Evolutionary conservation across 2,329 filamentous ascomycete species (phyloP).

Genomic region (Neofusicoccum parvum): DNA sequence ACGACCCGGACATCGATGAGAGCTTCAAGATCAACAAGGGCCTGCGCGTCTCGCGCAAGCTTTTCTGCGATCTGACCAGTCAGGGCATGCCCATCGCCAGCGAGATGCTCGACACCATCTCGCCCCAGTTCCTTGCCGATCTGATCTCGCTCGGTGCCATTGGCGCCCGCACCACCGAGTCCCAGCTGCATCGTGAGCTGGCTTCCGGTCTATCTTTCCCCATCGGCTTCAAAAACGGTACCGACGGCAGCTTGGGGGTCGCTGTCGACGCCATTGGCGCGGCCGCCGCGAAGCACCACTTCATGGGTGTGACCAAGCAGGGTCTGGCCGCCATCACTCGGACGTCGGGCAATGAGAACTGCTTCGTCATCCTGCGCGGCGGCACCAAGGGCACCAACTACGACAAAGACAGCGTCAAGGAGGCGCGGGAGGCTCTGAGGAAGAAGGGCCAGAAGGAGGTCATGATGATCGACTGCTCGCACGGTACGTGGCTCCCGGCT

Average conservation of each 20-base stretch:
- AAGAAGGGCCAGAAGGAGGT: constrained; percentile 85
- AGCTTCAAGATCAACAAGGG: constrained; percentile 99
- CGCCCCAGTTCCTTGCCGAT: constrained; percentile 95
- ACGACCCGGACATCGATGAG: constrained; percentile 96
- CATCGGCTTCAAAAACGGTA: constrained; percentile 99
- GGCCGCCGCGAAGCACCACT: constrained; percentile 85
- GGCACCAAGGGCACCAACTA: constrained; percentile 93
- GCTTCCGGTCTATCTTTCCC: constrained; percentile 95
- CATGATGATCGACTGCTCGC: constrained; percentile 98
- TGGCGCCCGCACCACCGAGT: constrained; percentile 93
- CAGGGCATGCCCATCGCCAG: constrained; percentile 91
- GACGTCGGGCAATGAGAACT: constrained; percentile 92
- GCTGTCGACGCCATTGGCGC: constrained; percentile 92
- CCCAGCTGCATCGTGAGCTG: constrained; percentile 92
- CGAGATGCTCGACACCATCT: constrained; percentile 99
- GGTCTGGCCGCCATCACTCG: constrained; percentile 92
- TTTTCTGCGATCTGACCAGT: constrained; percentile 87
- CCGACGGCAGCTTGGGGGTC: constrained; percentile 85
- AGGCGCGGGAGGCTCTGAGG: constrained; percentile 73
- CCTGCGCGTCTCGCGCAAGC: constrained; percentile 83
- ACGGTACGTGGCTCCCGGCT: constrained; percentile 61
- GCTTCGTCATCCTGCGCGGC: constrained; percentile 93
- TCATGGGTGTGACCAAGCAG: constrained; percentile 98
- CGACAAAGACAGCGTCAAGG: constrained; percentile 79
- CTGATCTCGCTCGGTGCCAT: constrained; percentile 94